These are phyloP conservation scores for Lentinula sp. DNA, from an alignment of 768 basidiomycete genomes.

Conservation along the genomic window DNA sequence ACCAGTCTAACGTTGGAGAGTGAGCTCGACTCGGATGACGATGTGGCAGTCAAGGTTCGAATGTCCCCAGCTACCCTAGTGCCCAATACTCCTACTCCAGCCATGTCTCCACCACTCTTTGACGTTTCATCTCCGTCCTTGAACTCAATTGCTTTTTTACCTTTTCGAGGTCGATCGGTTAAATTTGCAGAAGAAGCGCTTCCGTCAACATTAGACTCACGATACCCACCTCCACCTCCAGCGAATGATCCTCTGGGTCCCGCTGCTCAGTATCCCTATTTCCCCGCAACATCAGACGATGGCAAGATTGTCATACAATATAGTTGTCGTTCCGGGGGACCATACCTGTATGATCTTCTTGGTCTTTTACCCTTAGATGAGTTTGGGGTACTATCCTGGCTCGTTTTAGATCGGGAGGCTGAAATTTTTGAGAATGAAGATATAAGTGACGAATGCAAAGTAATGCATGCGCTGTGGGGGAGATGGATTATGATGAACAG, in stretches of 20 bases:
- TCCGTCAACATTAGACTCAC: neutral
- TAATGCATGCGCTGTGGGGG: conserved; percentile 73
- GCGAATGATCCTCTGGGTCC: conserved; percentile 43
- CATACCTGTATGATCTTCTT: conserved; percentile 60
- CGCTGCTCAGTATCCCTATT: conserved; percentile 41
- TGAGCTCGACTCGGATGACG: neutral
- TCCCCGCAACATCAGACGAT: conserved; percentile 42
- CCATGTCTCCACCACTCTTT: neutral
- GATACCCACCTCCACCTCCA: conserved; percentile 35
- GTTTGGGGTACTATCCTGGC: conserved; percentile 67
- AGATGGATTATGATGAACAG: conserved; percentile 66
- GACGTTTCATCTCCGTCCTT: neutral
- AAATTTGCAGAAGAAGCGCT: neutral
- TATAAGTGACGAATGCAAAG: conserved; percentile 69
- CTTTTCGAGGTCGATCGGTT: neutral
- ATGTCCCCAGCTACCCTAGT: neutral
- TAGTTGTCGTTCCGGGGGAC: conserved; percentile 65
- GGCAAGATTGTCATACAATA: conserved; percentile 41
- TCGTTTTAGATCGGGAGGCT: conserved; percentile 65
- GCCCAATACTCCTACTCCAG: neutral
- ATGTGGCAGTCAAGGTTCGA: neutral
- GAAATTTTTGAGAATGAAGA: conserved; percentile 71
- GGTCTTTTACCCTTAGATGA: conserved; percentile 50
- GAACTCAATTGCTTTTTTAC: neutral
- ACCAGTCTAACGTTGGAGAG: neutral